Base-by-base conservation (phyloP, 106 monocot species). In the Cymbidium sinense region DNA sequence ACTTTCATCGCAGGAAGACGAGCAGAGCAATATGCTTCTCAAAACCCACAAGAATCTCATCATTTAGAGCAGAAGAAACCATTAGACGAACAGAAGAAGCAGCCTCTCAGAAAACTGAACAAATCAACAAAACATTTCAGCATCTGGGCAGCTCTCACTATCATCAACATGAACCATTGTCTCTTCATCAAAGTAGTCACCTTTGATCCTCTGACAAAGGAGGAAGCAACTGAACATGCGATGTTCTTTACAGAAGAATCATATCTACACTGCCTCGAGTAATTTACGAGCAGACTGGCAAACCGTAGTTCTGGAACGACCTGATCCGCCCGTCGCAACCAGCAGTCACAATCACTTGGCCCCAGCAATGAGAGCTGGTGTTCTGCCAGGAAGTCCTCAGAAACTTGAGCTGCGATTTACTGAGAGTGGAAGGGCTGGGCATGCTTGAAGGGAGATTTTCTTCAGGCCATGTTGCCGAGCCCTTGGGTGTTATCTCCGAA, bases 391-490 rank as follows among this genome's bases (percentile, higher is more conserved):
- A 82, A 36, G 79, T 50, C 70, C 77, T 85, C 75, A 95, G 67
- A 67, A 90, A 79, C 75, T 80, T 89, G 83, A 77, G 85, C n/a
- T 87, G 81, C 0, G 84, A 82, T 54, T 80, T 86, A 37, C 58
- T 44, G 15, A 86, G 21, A 20, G 50, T 25, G 20, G 79, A 58
- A 4, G 76, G 41, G 33, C 43, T 72, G 35, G 50, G 18, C 2
- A 74, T 65, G 77, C 50, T 34, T 5, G 86, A 80, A 25, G 86
- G 87, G 23, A 95, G 95, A 64, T 90, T 92, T 73, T 95, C 95
- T 77, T 92, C 95, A 2, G 95, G 95, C 94, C 94, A 99, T 2
- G 98, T 99, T 36, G 90, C 91, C 1, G 91, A 79, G 27, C 90
- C 85, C 77, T 76, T 89, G 7, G 82, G 81, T 15, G 80, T 76